Evolutionary conservation across 2,329 filamentous ascomycete species (phyloP).

Genomic region (Raffaelea arxii): DNA sequence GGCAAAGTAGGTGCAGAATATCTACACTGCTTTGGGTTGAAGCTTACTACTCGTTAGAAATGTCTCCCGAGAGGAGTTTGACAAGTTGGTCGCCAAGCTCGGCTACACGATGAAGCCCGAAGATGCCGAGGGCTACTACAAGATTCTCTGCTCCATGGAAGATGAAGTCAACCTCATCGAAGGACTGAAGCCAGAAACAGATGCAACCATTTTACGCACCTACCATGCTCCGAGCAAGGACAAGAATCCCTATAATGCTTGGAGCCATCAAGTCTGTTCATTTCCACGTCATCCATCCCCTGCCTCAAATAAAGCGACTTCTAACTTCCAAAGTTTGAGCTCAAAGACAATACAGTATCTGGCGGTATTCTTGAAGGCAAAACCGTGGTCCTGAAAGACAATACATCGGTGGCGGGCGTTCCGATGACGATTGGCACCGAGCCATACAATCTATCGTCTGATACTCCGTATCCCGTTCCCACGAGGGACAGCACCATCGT

Average conservation of each 20-base stretch:
- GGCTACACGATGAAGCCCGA: constrained; percentile 12
- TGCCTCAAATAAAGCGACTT: no score
- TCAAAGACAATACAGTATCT: constrained; percentile 11
- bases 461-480: constrained; percentile 53
- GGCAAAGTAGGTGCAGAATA: no score
- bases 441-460: constrained; percentile 24
- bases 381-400: constrained; percentile 66
- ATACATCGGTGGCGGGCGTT: constrained; percentile 59
- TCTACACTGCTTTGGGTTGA: no score
- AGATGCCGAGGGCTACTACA: constrained; percentile 19
- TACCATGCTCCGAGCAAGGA: constrained; percentile 14
- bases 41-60: no score
- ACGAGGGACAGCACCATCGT: constrained; percentile 41
- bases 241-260: constrained; percentile 23
- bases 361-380: constrained; percentile 57
- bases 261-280: constrained; percentile 17
- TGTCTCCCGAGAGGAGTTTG: constrained; percentile 11
- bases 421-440: constrained; percentile 44
- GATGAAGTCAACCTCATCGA: constrained; percentile 17
- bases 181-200: no score
- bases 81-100: constrained; percentile 6
- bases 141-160: constrained; percentile 18
- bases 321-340: constrained; percentile 12
- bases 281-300: no score
- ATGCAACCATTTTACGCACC: no score